Percentiles rank a stretch among this genome's conserved stretches.
phyloP scores from a whole-genome alignment of 2,329 filamentous ascomycete species.

The Phialocephala subalpina region DNA sequence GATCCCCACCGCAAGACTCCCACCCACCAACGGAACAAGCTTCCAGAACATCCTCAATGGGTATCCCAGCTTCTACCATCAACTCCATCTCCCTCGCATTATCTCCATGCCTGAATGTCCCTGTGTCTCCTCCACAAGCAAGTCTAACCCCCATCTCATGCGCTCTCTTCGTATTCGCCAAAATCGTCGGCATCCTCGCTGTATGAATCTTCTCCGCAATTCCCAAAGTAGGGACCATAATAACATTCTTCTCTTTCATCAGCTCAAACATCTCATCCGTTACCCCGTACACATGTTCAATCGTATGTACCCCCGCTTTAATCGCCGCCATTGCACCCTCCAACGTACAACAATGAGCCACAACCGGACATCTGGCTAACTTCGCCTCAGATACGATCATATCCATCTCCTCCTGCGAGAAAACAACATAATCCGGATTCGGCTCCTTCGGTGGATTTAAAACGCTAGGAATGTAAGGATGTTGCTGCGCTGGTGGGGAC shows the following conservation, averaged over 20 bases:
- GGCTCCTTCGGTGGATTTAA: constrained; percentile 43
- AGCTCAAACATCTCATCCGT: constrained; percentile 51
- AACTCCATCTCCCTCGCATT: constrained; percentile 62
- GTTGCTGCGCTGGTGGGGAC: constrained; percentile 44
- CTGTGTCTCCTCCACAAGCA: constrained; percentile 62
- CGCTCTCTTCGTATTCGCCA: constrained; percentile 53
- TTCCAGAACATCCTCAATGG: constrained; percentile 57
- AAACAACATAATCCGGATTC: constrained; percentile 54
- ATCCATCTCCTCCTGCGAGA: constrained; percentile 58
- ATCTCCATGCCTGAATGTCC: constrained; percentile 60
- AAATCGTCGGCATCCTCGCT: constrained; percentile 42
- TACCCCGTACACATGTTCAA: constrained; percentile 55
- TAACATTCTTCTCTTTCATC: constrained; percentile 53
- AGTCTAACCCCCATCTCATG: constrained; percentile 56
- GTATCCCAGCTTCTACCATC: constrained; percentile 59
- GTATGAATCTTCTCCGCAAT: constrained; percentile 49
- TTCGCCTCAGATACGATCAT: constrained; percentile 57
- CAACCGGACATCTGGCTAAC: constrained; percentile 51
- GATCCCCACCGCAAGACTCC: constrained; percentile 61
- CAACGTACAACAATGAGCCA: constrained; percentile 51
- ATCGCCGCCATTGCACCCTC: constrained; percentile 55
- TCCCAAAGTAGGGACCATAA: constrained; percentile 62
- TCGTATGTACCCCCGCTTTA: constrained; percentile 53
- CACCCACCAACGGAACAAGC: constrained; percentile 60
- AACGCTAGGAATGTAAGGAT: constrained; percentile 12